Evolutionary conservation across 352 stramenopile species (phyloP), one percentile per base, ranked within the genome.

Genomic region (Phytophthora sansomeana): DNA sequence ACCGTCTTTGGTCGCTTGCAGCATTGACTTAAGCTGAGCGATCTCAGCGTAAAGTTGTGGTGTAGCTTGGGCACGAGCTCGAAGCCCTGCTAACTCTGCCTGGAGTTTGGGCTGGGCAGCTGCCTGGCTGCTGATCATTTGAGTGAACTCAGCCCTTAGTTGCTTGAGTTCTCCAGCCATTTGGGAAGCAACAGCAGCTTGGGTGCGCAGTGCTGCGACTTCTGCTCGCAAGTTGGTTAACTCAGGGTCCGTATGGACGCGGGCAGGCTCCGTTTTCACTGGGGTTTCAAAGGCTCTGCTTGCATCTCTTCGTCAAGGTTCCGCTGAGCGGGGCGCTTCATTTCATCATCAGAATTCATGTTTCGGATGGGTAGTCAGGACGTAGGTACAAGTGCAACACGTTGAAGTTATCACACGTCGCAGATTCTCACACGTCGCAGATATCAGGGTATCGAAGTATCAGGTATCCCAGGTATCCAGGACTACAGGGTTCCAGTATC

Each of bases 31-130:
- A 5, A 60, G 38, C 2, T 51, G 2, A 3, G 24, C 4, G 21
- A 60, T 52, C 35, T 60, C 53, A 13, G 53, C 17, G n/a, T 43
- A 39, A 2, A 60, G 53, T 2, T 52, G n/a, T 1, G 39, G 38
- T 28, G 39, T 32, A 1, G 39, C 39, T 4, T 14, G 30, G 0
- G 28, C 39, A 9, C 24, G 4, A 7, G 38, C 14, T 6, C 16
- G 7, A 5, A 26, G 29, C 29, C 41, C 29, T n/a, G 16, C 53
- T 3, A 52, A 8, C 39, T 51, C 28, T 6, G 41, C 29, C 11
- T 51, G 6, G 1, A 51, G 39, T 11, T 44, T 47, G 1, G 39
- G 35, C 4, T 36, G n/a, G 26, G 16, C 26, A 6, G 16, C 16
- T 0, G 33, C 33, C 16, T 39, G 33, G 4, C 10, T 39, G 14